These are phyloP conservation scores for Fusarium coicis DNA, from an alignment of 2,329 filamentous ascomycete genomes.

Conservation along the genomic window DNA sequence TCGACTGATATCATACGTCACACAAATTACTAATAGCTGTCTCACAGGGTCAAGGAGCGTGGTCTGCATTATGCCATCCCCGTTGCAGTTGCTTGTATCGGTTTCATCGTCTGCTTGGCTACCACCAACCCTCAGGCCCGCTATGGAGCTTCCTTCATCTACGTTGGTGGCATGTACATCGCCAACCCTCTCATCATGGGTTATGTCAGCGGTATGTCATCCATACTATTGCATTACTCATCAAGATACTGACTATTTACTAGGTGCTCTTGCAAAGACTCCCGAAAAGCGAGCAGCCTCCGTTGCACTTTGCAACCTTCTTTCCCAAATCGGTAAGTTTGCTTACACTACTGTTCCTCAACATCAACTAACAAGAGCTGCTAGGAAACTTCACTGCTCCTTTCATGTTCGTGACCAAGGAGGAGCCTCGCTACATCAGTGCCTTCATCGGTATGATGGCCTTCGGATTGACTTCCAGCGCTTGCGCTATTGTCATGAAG, in stretches of 20 bases:
- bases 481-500: constrained; percentile 10
- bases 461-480: neutral
- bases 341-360: rapidly evolving
- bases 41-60: constrained; percentile 3
- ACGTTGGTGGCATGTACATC: constrained; percentile 12
- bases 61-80: constrained; percentile 11
- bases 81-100: neutral
- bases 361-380: rapidly evolving
- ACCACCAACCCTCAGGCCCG: constrained; percentile 3
- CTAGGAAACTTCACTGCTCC: constrained; percentile 12
- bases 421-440: constrained; percentile 17
- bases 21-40: rapidly evolving
- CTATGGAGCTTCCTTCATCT: constrained; percentile 10
- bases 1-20: rapidly evolving
- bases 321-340: constrained; percentile 2
- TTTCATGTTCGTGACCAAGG: constrained; percentile 14
- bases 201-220: neutral
- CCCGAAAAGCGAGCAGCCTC: constrained; percentile 11
- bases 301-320: constrained; percentile 4
- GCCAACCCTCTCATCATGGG: constrained; percentile 22
- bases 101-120: constrained; percentile 3
- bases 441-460: constrained; percentile 25
- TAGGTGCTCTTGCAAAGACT: constrained; percentile 10
- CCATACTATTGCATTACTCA: rapidly evolving
- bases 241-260: rapidly evolving